Evolutionary conservation across 495 filamentous ascomycete genomes (phyloP), one percentile per base, ranked within the genome.

Genomic region (Penicillium malachiteum): DNA sequence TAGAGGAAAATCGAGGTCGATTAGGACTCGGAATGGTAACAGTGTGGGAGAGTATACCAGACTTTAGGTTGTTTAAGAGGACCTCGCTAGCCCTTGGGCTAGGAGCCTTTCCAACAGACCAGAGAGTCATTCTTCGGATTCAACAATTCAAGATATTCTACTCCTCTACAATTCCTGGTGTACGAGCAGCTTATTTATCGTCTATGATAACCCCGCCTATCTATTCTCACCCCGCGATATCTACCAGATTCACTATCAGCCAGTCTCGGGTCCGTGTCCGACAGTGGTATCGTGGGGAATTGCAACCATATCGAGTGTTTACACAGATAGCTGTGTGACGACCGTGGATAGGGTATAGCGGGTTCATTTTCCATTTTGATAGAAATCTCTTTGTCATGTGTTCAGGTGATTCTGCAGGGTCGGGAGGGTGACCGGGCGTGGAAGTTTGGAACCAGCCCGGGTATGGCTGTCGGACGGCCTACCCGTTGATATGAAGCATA

Each of bases 151-250:
- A 30, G 34, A 39, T 26, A 2, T 1, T 5, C 18, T 37, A 30
- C 32, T 49, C 7, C 4, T 13, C 16, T 14, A 32, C 3, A 30
- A 40, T 50, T 35, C 7, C 10, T 21, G 42, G 26, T 31, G 40
- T 31, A 43, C n/a, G 48, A 56, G 14, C 39, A 26, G 33, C 21
- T 55, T 58, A 62, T 52, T 58, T 62, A 58, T 58, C 52, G 16
- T 38, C 21, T 37, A 50, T 42, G 16, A 18, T 40, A 11, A 55
- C 59, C 55, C 59, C 52, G 52, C 59, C 48, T 40, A 31, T 52
- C 37, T 32, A 14, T 41, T 46, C 17, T 39, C 42, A 13, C 52
- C 55, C 52, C 48, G 16, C 55, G 47, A 44, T 55, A 34, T 46
- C 54, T 8, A 41, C 18, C 31, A 35, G n/a, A 45, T 37, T 52